phyloP scores from a whole-genome alignment of 805 yeast genomes.

The Teunomyces tritomae region DNA sequence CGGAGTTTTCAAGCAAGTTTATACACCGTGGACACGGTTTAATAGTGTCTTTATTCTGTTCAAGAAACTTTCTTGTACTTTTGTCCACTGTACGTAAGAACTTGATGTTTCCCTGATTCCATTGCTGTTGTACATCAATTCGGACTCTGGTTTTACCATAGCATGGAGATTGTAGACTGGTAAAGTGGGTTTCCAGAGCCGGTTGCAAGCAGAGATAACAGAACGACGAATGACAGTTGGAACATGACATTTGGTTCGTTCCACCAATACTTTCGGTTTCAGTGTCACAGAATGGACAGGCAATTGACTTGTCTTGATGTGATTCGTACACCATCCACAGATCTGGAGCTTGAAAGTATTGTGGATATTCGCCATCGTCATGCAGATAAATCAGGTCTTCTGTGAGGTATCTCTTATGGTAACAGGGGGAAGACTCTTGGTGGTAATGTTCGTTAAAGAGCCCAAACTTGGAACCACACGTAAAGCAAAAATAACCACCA shows the following conservation, averaged over 20 bases:
- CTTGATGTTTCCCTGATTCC: background rate
- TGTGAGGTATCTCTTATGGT: background rate
- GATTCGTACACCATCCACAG: background rate
- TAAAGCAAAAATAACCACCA: background rate
- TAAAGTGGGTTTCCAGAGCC: background rate
- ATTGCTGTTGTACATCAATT: background rate
- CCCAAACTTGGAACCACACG: background rate
- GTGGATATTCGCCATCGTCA: background rate
- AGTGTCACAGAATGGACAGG: background rate
- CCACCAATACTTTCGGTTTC: background rate
- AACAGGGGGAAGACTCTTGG: background rate
- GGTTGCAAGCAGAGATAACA: background rate
- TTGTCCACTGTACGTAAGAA: background rate
- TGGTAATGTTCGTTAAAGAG: background rate
- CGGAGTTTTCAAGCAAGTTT: background rate
- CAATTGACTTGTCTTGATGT: background rate
- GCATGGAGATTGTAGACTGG: background rate
- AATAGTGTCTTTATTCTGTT: background rate
- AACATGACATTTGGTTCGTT: background rate
- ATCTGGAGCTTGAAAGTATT: background rate
- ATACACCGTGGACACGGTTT: conserved; percentile 1
- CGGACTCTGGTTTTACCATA: background rate
- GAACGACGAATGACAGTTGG: background rate
- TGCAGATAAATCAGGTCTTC: background rate
- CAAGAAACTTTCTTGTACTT: background rate